A percentile compares a stretch with the other conserved stretches of the same genome.
phyloP scores from a whole-genome alignment of 257 asterid species.

The Solanum phureja region DNA sequence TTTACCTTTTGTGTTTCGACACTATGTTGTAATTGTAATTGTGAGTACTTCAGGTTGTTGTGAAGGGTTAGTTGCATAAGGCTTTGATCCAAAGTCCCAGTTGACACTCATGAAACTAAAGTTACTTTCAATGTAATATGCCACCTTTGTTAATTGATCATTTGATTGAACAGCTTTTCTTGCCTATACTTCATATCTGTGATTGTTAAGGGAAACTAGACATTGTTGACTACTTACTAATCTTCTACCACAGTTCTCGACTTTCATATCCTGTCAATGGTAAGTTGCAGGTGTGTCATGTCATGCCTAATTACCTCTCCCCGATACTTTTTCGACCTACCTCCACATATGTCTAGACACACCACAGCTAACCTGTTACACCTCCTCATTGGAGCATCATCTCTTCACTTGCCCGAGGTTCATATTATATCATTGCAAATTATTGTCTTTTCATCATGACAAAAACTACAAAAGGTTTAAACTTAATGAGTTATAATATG shows the following conservation, averaged over 20 bases:
- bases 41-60: not conserved
- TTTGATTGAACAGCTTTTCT: not conserved
- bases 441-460: not conserved
- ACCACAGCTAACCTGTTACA: not conserved
- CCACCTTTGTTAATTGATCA: not conserved
- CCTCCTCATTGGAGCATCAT: accelerated
- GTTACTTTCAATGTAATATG: not conserved
- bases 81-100: not conserved
- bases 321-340: not conserved
- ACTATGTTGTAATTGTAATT: not conserved
- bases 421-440: not conserved
- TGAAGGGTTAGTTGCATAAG: not conserved
- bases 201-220: not conserved
- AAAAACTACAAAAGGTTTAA: not conserved
- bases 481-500: no score
- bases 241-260: not conserved
- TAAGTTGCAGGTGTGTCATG: not conserved
- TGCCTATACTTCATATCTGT: not conserved
- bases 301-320: not conserved
- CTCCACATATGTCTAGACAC: accelerated
- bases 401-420: accelerated
- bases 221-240: not conserved
- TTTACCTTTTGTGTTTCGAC: not conserved
- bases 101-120: not conserved
- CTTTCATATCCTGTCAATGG: no score